Conservation (phyloP, 768 basidiomycete genomes). For the Leccinum rimulosum region DNA sequence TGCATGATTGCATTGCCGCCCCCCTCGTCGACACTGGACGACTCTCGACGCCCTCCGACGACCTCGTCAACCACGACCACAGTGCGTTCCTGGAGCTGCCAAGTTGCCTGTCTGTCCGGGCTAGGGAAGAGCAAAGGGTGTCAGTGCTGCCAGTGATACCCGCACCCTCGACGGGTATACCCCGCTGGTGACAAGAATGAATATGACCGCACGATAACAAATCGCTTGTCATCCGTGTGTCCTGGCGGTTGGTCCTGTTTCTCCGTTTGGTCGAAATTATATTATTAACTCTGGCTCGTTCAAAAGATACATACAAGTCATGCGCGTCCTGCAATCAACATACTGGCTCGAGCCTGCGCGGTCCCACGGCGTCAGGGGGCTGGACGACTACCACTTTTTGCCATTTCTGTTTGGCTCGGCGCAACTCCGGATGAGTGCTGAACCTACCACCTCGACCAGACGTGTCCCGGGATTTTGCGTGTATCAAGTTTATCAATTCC, state of each 20-base stretch:
- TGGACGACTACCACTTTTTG: slow-evolving; percentile 96
- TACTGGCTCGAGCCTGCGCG: slow-evolving; percentile 99
- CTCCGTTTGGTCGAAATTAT: not conserved
- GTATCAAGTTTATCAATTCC: slow-evolving; percentile 94
- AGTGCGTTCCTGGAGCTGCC: too few relatives aligned
- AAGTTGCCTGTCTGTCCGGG: too few relatives aligned
- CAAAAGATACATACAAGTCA: slow-evolving; percentile 65
- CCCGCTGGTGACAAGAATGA: too few relatives aligned
- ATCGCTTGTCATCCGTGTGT: slow-evolving; percentile 77
- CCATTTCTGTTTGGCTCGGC: slow-evolving; percentile 87
- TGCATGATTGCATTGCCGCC: too few relatives aligned
- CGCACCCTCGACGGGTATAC: too few relatives aligned
- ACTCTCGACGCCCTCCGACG: too few relatives aligned
- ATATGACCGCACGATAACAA: slow-evolving; percentile 51
- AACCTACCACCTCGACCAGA: not conserved
- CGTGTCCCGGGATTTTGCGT: slow-evolving; percentile 72
- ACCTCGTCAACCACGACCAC: too few relatives aligned
- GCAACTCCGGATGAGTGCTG: slow-evolving; percentile 45
- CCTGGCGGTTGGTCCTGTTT: slow-evolving; percentile 67
- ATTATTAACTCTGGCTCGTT: not conserved
- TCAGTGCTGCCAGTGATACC: too few relatives aligned
- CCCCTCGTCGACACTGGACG: too few relatives aligned
- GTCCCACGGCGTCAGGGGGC: slow-evolving; percentile 98
- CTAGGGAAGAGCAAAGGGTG: too few relatives aligned
- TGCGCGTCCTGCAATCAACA: slow-evolving; percentile 84